Evolutionary conservation across 345 rosid species (phyloP).

Genomic region (Eucalyptus sp.): DNA sequence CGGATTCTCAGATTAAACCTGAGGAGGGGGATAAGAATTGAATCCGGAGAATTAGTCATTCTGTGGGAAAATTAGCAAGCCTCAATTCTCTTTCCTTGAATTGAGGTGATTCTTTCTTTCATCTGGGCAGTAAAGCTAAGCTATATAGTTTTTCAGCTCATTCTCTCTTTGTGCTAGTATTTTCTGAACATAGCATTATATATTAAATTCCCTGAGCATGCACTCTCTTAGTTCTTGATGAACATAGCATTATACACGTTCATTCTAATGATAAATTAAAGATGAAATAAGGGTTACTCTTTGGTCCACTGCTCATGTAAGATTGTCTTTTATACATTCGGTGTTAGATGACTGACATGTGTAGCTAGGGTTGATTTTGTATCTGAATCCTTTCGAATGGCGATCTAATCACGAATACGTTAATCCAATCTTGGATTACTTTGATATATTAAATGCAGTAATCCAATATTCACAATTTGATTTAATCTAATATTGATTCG

Average conservation of each 20-base stretch:
- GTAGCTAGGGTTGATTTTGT: too few relatives aligned
- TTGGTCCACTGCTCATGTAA: too few relatives aligned
- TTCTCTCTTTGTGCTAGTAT: background rate
- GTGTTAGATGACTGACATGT: accelerated
- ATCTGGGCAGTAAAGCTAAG: background rate
- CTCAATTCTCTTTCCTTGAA: background rate
- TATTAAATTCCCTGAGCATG: too few relatives aligned
- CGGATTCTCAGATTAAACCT: background rate
- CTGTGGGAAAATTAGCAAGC: background rate
- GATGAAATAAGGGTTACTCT: too few relatives aligned
- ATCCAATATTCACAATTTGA: accelerated
- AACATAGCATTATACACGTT: too few relatives aligned
- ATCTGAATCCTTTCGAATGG: accelerated
- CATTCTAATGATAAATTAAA: too few relatives aligned
- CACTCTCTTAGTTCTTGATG: too few relatives aligned
- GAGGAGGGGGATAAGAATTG: background rate
- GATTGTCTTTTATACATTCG: too few relatives aligned
- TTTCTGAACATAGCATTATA: too few relatives aligned
- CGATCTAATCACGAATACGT: too few relatives aligned
- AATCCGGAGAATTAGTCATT: background rate
- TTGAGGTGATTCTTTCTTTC: background rate
- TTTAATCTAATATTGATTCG: background rate
- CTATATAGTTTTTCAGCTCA: background rate
- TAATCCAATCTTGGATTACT: background rate
- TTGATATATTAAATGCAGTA: background rate